Evolutionary conservation across 2,329 filamentous ascomycete species (phyloP).

Genomic region (Furcasterigmium furcatum): DNA sequence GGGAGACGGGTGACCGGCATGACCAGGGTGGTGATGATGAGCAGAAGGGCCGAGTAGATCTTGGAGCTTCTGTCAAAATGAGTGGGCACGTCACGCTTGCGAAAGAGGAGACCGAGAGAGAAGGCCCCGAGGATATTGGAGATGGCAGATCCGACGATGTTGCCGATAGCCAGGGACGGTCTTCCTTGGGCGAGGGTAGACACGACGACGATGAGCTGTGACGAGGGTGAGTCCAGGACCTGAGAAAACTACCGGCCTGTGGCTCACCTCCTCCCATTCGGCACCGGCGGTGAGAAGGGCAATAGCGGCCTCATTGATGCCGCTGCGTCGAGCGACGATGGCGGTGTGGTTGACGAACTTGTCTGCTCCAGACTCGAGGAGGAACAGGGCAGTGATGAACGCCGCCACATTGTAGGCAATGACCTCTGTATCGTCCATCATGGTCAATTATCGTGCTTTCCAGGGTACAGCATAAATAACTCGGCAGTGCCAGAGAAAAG

Average conservation of each 20-base stretch:
- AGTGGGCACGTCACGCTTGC: conserved; percentile 15
- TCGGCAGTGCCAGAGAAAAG: no score
- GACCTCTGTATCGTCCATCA: conserved; percentile 5
- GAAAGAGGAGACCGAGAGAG: conserved; percentile 45
- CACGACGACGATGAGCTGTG: conserved; percentile 11
- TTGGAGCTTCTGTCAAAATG: conserved; percentile 44
- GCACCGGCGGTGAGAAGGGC: conserved; percentile 49
- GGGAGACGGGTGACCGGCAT: conserved; percentile 25
- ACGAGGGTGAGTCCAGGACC: background rate
- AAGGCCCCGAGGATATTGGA: conserved; percentile 55
- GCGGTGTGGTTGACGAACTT: conserved; percentile 50
- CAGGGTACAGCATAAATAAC: no score
- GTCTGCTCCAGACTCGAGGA: conserved; percentile 49
- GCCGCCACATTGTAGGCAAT: conserved; percentile 32
- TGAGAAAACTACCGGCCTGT: background rate
- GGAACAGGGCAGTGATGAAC: conserved; percentile 41
- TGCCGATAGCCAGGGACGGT: conserved; percentile 34
- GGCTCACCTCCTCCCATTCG: conserved; percentile 51
- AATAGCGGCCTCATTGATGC: conserved; percentile 43
- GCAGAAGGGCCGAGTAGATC: conserved; percentile 39
- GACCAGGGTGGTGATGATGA: conserved; percentile 36
- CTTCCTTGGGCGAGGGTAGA: background rate
- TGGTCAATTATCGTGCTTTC: no score
- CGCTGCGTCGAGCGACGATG: conserved; percentile 37
- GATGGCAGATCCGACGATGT: conserved; percentile 49